phyloP scores from a whole-genome alignment of 1,284 basidiomycete genomes.

The Puccinia polysora region DNA sequence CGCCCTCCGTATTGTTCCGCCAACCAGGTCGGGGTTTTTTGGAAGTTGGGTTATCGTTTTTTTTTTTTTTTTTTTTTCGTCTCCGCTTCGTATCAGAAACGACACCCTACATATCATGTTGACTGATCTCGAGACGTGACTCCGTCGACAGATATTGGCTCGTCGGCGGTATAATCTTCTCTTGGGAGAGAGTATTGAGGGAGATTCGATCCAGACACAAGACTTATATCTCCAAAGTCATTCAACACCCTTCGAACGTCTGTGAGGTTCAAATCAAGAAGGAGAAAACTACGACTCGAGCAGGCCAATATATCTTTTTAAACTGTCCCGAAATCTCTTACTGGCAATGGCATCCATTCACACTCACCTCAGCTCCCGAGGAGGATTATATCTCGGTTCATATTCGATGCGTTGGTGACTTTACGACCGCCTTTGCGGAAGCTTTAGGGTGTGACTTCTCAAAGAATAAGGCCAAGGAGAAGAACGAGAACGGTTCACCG shows the following conservation, averaged over 20 bases:
- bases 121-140: neutral
- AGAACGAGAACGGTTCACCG: conserved; percentile 49
- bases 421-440: conserved; percentile 69
- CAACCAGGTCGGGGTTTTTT: conserved; percentile 82
- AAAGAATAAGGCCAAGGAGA: conserved; percentile 55
- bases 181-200: conserved; percentile 75
- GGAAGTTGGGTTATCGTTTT: conserved; percentile 60
- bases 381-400: conserved; percentile 86
- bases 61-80: too few species aligned
- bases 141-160: conserved; percentile 69
- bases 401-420: conserved; percentile 74
- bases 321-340: conserved; percentile 74
- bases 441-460: conserved; percentile 77
- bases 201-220: conserved; percentile 78
- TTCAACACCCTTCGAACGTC: conserved; percentile 83
- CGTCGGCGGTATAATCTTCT: conserved; percentile 75
- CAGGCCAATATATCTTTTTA: conserved; percentile 77
- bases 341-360: conserved; percentile 93
- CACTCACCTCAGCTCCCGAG: conserved; percentile 74
- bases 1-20: conserved; percentile 74
- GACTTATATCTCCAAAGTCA: conserved; percentile 84
- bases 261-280: conserved; percentile 91
- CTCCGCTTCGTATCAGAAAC: conserved; percentile 1
- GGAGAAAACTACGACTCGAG: conserved; percentile 70
- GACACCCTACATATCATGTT: conserved; percentile 33